Percentiles rank a stretch among this genome's conserved stretches.
phyloP scores from a whole-genome alignment of 2,329 filamentous ascomycete genomes.

The Colletotrichum euphorbiae region DNA sequence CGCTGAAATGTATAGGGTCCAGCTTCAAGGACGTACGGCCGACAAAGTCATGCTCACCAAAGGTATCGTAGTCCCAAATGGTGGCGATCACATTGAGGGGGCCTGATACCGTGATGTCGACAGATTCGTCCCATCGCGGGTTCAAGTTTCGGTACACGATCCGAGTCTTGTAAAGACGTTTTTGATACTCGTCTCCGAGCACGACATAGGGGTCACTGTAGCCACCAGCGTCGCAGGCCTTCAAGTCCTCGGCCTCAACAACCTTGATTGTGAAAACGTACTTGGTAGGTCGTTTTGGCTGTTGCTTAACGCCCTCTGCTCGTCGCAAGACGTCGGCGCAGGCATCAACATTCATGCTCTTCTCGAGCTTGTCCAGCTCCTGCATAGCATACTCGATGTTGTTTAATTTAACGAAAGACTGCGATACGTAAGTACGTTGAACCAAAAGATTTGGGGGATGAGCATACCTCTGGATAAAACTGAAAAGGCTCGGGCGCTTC shows the following conservation, averaged over 20 bases:
- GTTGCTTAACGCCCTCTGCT: conserved; percentile 74
- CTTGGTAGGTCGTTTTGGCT: conserved; percentile 77
- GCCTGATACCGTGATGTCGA: conserved; percentile 93
- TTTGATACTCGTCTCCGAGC: conserved; percentile 96
- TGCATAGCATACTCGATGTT: conserved; percentile 96
- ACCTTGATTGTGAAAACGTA: conserved; percentile 99
- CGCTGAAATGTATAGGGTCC: conserved; percentile 97
- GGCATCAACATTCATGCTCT: conserved; percentile 88
- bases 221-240: conserved; percentile 96
- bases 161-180: conserved; percentile 92
- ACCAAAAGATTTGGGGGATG: background rate
- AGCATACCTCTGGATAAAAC: conserved; percentile 87
- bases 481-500: conserved; percentile 97
- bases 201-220: conserved; percentile 97
- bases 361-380: conserved; percentile 90
- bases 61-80: conserved; percentile 97
- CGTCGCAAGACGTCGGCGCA: conserved; percentile 85
- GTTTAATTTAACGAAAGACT: conserved; percentile 98
- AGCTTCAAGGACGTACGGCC: conserved; percentile 96
- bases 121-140: conserved; percentile 95
- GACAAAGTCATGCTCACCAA: conserved; percentile 97
- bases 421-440: conserved; percentile 13
- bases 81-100: conserved; percentile 95
- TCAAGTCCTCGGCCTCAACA: conserved; percentile 96
- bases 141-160: conserved; percentile 92